Evolutionary conservation across 2,329 filamentous ascomycete genomes (phyloP).

Genomic region (Talaromyces atroroseus): DNA sequence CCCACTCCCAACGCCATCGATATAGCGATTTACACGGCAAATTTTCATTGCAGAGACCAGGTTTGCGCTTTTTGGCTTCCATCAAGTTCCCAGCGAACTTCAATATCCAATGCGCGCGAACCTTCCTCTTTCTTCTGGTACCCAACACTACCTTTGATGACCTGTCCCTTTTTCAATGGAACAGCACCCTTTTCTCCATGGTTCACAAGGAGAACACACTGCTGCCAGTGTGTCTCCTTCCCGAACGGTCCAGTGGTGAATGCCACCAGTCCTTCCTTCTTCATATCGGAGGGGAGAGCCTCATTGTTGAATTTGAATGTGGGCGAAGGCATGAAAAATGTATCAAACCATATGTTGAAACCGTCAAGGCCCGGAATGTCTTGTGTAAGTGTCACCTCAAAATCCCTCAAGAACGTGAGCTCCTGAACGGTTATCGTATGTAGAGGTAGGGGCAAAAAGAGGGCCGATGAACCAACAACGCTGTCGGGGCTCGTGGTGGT

Average conservation of each 20-base stretch:
- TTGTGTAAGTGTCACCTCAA: conserved; percentile 56
- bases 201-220: conserved; percentile 69
- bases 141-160: conserved; percentile 61
- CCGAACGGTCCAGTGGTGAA: conserved; percentile 81
- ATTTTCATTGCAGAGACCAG: conserved; percentile 36
- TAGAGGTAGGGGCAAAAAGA: conserved; percentile 72
- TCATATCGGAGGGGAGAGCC: conserved; percentile 57
- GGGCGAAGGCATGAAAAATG: conserved; percentile 69
- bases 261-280: conserved; percentile 59
- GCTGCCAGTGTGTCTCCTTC: conserved; percentile 83
- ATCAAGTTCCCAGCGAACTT: conserved; percentile 55
- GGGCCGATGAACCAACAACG: conserved; percentile 48
- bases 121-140: conserved; percentile 67
- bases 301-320: conserved; percentile 48
- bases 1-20: neutral
- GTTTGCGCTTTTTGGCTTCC: conserved; percentile 39
- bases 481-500: conserved; percentile 60
- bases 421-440: conserved; percentile 67
- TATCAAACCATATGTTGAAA: conserved; percentile 90
- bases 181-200: conserved; percentile 45
- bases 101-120: conserved; percentile 62
- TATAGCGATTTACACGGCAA: neutral
- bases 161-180: conserved; percentile 50
- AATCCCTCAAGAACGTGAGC: conserved; percentile 67
- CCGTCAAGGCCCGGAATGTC: conserved; percentile 71